phyloP scores from a whole-genome alignment of 2,329 filamentous ascomycete genomes.

The Leptodontidium sp. region DNA sequence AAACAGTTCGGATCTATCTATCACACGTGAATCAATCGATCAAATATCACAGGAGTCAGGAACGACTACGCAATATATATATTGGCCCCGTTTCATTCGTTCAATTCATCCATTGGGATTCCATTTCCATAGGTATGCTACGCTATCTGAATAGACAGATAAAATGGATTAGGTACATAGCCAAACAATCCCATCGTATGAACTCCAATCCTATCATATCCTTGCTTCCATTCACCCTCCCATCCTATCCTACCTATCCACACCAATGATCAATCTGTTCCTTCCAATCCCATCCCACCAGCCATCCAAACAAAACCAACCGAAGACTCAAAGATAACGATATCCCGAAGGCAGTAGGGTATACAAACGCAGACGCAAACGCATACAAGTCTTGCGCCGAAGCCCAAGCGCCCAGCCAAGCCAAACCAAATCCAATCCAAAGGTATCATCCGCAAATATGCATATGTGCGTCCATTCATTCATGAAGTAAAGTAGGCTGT shows the following conservation, averaged over 20 bases:
- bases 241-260: not conserved
- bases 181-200: too few relatives aligned
- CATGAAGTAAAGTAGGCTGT: not conserved
- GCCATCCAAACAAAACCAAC: not conserved
- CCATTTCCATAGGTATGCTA: too few relatives aligned
- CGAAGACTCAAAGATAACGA: not conserved
- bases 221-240: not conserved
- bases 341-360: slow-evolving; percentile 9
- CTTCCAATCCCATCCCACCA: not conserved
- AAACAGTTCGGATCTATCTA: too few relatives aligned
- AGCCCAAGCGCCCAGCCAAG: not conserved
- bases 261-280: not conserved
- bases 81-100: not conserved
- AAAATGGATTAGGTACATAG: too few relatives aligned
- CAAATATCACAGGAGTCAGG: too few relatives aligned
- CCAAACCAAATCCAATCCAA: not conserved
- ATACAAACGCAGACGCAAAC: slow-evolving; percentile 18
- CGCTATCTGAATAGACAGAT: too few relatives aligned
- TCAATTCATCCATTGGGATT: not conserved
- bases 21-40: too few relatives aligned
- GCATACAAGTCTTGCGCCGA: not conserved
- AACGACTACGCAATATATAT: too few relatives aligned
- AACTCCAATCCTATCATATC: too few relatives aligned
- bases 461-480: slow-evolving; percentile 11
- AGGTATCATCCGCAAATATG: slow-evolving; percentile 10